A percentile compares a stretch with the other conserved stretches of the same genome.
Conservation (phyloP, 768 basidiomycete genomes). For the Mycena kentingensis region DNA sequence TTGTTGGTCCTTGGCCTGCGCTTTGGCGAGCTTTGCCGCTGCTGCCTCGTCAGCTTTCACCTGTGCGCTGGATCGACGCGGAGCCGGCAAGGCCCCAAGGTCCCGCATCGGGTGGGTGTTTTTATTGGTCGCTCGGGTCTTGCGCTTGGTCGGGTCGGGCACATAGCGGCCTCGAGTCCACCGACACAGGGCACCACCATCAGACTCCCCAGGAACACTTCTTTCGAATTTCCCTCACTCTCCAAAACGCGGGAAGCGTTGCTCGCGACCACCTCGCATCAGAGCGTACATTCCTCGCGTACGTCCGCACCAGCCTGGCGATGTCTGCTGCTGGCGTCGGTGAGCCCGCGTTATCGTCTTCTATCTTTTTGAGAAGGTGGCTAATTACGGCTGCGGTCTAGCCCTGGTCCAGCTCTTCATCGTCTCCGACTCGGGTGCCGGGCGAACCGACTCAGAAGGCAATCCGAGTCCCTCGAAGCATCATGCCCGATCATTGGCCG, state of each 20-base stretch:
- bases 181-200: too few relatives aligned
- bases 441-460: neutral
- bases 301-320: constrained; percentile 45
- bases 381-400: neutral
- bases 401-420: constrained; percentile 10
- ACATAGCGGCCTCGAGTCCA: neutral
- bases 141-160: neutral
- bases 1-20: neutral
- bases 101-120: neutral
- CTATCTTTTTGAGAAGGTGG: neutral
- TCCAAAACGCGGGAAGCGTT: too few relatives aligned
- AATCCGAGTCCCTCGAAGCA: neutral
- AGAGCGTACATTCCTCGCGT: constrained; percentile 48
- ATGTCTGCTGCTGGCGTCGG: constrained; percentile 45
- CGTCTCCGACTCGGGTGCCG: neutral
- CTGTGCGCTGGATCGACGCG: neutral
- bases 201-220: too few relatives aligned
- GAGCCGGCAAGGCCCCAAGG: neutral
- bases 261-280: constrained; percentile 50
- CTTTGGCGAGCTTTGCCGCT: neutral
- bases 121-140: neutral
- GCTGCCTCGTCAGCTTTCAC: neutral
- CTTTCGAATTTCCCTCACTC: too few relatives aligned
- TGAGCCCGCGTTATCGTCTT: neutral
- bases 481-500: constrained; percentile 12